Conservation (phyloP, 2,329 filamentous ascomycete species). For the Thielaviopsis punctulata region DNA sequence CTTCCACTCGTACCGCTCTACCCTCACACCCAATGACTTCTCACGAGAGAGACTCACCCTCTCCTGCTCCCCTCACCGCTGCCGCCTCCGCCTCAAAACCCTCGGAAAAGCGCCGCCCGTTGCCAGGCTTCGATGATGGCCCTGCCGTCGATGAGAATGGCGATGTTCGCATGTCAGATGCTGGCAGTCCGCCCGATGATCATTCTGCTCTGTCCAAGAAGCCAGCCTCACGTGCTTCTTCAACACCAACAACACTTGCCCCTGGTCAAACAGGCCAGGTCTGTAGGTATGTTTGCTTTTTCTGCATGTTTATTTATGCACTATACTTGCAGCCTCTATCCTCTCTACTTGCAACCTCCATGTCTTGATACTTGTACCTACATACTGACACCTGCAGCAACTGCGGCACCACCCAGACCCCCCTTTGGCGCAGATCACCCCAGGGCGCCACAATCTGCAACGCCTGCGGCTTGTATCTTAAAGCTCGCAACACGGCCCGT, state of each 20-base stretch:
- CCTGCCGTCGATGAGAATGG: conserved; percentile 1
- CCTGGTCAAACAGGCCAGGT: conserved; percentile 34
- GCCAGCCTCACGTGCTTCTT: background rate
- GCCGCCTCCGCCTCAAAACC: background rate
- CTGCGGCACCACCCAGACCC: conserved; percentile 84
- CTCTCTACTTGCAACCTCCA: background rate
- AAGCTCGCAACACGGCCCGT: conserved; percentile 78
- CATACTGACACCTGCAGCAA: conserved; percentile 41
- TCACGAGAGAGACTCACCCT: too few relatives aligned
- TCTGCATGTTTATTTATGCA: background rate
- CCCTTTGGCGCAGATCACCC: conserved; percentile 84
- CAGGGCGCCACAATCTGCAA: conserved; percentile 94
- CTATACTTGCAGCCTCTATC: too few relatives aligned
- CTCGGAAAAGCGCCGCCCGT: conserved; percentile 1
- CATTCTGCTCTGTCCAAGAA: conserved; percentile 4
- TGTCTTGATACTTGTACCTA: conserved; percentile 15
- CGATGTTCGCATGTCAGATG: conserved; percentile 5
- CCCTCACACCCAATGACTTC: too few relatives aligned
- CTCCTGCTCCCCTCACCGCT: background rate
- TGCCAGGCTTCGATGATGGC: conserved; percentile 7
- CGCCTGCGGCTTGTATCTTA: conserved; percentile 86
- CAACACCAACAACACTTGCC: background rate
- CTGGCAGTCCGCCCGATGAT: conserved; percentile 1
- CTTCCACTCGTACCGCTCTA: background rate
- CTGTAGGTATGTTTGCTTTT: conserved; percentile 43